Percentiles rank a stretch among this genome's conserved stretches.
Conservation (phyloP, 805 yeast species). For the Cyberlindnera bimundalis region DNA sequence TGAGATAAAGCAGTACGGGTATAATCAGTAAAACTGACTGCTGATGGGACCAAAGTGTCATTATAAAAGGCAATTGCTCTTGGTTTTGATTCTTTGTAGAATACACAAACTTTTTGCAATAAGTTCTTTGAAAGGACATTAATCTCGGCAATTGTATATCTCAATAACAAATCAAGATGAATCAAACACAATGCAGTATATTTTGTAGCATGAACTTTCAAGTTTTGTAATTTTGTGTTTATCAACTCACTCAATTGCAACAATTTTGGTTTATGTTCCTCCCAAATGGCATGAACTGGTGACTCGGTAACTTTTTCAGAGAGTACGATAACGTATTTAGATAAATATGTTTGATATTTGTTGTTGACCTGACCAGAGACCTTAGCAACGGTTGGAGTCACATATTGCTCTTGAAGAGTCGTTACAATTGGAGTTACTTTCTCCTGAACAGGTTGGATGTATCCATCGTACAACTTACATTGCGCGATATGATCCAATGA, state of each 20-base stretch:
- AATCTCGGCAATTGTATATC: conserved; percentile 8
- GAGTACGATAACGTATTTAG: conserved; percentile 13
- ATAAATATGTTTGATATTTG: conserved; percentile 16
- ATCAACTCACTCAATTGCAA: neutral
- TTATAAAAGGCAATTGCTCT: conserved; percentile 7
- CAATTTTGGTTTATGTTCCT: conserved; percentile 2
- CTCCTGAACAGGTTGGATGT: conserved; percentile 18
- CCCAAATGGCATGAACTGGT: conserved; percentile 8
- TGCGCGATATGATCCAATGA: conserved; percentile 11
- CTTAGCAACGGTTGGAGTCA: conserved; percentile 11
- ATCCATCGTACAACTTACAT: conserved; percentile 20
- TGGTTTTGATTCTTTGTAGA: conserved; percentile 10
- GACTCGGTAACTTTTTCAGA: conserved; percentile 8
- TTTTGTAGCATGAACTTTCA: conserved; percentile 6
- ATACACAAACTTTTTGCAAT: neutral
- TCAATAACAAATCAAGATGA: conserved; percentile 2
- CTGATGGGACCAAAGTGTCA: conserved; percentile 5
- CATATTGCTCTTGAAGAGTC: conserved; percentile 6
- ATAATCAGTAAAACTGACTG: neutral
- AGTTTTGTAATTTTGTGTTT: neutral
- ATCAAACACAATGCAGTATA: conserved; percentile 13
- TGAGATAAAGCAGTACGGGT: neutral
- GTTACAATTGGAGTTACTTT: conserved; percentile 13
- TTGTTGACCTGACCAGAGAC: conserved; percentile 1
- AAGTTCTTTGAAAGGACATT: neutral